Conservation (phyloP, 768 basidiomycete species). For the Chlorophyllum brunneum region DNA sequence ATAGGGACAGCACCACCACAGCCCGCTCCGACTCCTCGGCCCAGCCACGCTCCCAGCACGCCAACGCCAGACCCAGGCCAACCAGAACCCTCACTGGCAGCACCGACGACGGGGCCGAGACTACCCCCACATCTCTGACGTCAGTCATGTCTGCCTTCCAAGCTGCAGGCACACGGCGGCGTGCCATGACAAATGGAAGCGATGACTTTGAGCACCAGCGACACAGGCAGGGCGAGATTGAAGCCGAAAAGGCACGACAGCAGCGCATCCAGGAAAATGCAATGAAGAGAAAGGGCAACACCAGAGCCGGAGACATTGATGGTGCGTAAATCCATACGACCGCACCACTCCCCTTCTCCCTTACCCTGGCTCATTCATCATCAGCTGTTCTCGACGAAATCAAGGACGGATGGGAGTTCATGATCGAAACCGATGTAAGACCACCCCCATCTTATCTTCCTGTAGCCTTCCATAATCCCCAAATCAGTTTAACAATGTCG, state of each 20-base stretch:
- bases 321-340: conserved; percentile 43
- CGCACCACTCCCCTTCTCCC: conserved; percentile 11
- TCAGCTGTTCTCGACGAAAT: conserved; percentile 83
- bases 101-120: conserved; percentile 29
- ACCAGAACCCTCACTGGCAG: conserved; percentile 29
- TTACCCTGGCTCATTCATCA: not conserved
- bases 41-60: conserved; percentile 14
- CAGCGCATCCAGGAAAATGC: conserved; percentile 66
- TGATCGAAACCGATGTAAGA: conserved; percentile 75
- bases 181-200: conserved; percentile 47
- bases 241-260: conserved; percentile 63
- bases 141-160: conserved; percentile 70
- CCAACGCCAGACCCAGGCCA: conserved; percentile 15
- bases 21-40: conserved; percentile 41
- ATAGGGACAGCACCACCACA: conserved; percentile 51
- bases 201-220: conserved; percentile 53
- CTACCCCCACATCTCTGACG: conserved; percentile 45
- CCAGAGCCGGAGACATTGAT: conserved; percentile 80
- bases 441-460: conserved; percentile 10
- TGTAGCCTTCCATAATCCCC: conserved; percentile 5
- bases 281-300: conserved; percentile 48
- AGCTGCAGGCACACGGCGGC: conserved; percentile 55
- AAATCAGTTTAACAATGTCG: conserved; percentile 86
- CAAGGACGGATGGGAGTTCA: conserved; percentile 86
- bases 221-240: conserved; percentile 57